A percentile compares a stretch with the other conserved stretches of the same genome.
phyloP scores from a whole-genome alignment of 768 basidiomycete genomes.

The Suillus weaverae region DNA sequence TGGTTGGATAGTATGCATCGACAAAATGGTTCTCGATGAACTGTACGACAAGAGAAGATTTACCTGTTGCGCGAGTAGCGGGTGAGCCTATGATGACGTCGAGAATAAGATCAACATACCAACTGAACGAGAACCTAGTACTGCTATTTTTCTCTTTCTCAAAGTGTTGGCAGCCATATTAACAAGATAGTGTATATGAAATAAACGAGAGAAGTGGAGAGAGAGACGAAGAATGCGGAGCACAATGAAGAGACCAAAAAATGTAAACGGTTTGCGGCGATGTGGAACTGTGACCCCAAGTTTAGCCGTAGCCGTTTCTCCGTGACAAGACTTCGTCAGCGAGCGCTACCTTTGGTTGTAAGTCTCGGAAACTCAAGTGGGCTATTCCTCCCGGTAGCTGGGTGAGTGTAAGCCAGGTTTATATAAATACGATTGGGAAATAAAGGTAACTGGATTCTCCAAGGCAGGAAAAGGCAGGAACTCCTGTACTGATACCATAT shows the following conservation, averaged over 20 bases:
- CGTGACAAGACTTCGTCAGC: conserved; percentile 15
- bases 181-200: conserved; percentile 5
- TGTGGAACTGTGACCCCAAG: conserved; percentile 17
- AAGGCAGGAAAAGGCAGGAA: conserved; percentile 1
- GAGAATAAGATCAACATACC: conserved; percentile 48
- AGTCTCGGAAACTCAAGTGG: neutral
- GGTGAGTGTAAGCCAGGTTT: conserved; percentile 5
- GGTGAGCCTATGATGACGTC: conserved; percentile 18
- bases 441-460: conserved; percentile 10
- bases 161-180: conserved; percentile 41
- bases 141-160: conserved; percentile 87
- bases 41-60: conserved; percentile 90
- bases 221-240: conserved; percentile 15
- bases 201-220: conserved; percentile 12
- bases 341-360: conserved; percentile 9
- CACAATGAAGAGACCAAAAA: conserved; percentile 20
- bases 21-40: conserved; percentile 92
- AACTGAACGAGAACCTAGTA: conserved; percentile 85
- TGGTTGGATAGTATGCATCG: conserved; percentile 94
- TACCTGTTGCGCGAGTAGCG: conserved; percentile 55
- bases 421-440: conserved; percentile 20
- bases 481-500: conserved; percentile 10
- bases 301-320: conserved; percentile 33
- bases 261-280: conserved; percentile 20
- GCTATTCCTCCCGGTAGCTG: conserved; percentile 1